Evolutionary conservation across 148 eudicot species (phyloP).

Genomic region (Rhododendron mucronatum): DNA sequence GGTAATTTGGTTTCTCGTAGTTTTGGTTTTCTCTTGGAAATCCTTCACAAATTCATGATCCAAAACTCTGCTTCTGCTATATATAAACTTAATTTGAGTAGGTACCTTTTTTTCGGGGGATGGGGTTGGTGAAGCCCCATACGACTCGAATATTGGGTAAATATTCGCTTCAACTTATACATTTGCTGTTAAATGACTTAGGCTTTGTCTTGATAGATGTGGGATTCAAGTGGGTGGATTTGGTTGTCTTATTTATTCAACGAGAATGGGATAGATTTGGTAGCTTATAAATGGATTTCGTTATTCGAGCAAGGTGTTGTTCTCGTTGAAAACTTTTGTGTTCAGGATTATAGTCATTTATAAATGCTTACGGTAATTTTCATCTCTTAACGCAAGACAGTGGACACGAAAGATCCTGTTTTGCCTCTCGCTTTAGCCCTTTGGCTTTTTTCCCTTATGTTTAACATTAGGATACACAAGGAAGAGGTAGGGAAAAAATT

Average conservation of each 20-base stretch:
- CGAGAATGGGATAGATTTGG: neutral
- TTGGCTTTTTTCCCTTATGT: neutral
- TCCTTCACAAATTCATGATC: neutral
- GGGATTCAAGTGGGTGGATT: neutral
- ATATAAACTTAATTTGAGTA: neutral
- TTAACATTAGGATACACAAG: neutral
- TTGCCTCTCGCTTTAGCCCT: neutral
- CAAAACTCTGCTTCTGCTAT: neutral
- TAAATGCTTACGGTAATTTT: neutral
- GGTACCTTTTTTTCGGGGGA: neutral
- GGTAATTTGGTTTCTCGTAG: neutral
- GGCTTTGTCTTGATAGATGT: neutral
- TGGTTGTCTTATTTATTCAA: neutral
- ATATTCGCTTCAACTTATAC: neutral
- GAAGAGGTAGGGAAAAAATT: neutral
- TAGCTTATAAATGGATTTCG: too few species aligned
- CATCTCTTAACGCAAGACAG: neutral
- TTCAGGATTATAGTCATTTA: neutral
- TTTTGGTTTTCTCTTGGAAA: neutral
- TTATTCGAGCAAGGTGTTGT: too few species aligned
- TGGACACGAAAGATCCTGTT: neutral
- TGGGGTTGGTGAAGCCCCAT: neutral
- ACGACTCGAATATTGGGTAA: neutral
- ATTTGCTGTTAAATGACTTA: neutral
- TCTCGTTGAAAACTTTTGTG: neutral